Evolutionary conservation across 2,329 filamentous ascomycete species (phyloP).

Genomic region (Alternaria ventricosa): DNA sequence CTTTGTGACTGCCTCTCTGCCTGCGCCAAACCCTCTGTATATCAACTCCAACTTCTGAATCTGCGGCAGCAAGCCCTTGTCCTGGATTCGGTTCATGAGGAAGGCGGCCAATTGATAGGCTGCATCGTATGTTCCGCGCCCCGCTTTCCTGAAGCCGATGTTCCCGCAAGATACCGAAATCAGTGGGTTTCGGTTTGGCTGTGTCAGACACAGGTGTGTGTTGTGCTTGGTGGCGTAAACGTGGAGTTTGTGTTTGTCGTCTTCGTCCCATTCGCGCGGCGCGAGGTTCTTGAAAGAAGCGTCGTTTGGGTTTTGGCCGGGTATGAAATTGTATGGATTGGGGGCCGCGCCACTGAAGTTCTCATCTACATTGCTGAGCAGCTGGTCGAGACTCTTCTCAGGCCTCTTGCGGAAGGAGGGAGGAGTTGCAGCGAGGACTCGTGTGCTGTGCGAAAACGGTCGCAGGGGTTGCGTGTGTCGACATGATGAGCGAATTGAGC

Average conservation of each 20-base stretch:
- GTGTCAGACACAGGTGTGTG: constrained; percentile 88
- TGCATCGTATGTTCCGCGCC: constrained; percentile 84
- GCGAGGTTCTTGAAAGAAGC: constrained; percentile 21
- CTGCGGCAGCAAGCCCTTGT: constrained; percentile 76
- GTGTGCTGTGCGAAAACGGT: constrained; percentile 44
- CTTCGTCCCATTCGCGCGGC: constrained; percentile 38
- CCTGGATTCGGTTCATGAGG: constrained; percentile 82
- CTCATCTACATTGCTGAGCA: constrained; percentile 22
- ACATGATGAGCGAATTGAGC: constrained; percentile 49
- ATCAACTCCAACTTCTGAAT: constrained; percentile 81
- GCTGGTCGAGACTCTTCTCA: constrained; percentile 10
- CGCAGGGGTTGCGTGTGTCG: constrained; percentile 39
- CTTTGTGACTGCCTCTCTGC: constrained; percentile 89
- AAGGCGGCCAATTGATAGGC: constrained; percentile 89
- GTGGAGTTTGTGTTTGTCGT: constrained; percentile 82
- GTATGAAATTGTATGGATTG: constrained; percentile 26
- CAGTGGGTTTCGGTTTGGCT: constrained; percentile 79
- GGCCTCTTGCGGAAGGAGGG: constrained; percentile 15
- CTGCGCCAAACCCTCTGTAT: constrained; percentile 82
- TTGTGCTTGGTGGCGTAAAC: constrained; percentile 91
- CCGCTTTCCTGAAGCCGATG: constrained; percentile 86
- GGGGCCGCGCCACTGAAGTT: constrained; percentile 24
- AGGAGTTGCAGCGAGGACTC: constrained; percentile 16
- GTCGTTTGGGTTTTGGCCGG: constrained; percentile 8
- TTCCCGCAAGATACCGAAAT: constrained; percentile 84